Evolutionary conservation across 1,284 basidiomycete genomes (phyloP), one percentile per base, ranked within the genome.

Genomic region (Ceratobasidium sp.): DNA sequence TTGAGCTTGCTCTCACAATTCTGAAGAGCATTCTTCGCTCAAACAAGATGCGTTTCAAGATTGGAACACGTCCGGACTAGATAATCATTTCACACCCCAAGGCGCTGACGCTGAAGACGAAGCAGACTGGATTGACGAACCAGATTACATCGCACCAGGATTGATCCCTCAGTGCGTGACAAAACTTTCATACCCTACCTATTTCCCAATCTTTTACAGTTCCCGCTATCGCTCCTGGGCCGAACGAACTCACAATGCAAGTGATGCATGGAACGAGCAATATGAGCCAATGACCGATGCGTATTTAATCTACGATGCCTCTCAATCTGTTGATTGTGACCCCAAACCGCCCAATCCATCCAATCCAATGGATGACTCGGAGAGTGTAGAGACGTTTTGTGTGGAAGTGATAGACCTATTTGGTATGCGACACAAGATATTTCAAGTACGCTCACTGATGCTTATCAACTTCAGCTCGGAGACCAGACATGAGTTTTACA

Each of bases 331-430:
- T 3, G 38, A 38, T n/a, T 3, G 4, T n/a, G 33, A 40, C n/a
- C 62, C 62, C 4, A n/a, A 26, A 44, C 42, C 10, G 26, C 10
- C 10, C 33, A 6, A n/a, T n/a, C 15, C 38, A 12, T 40, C 62
- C 3, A 15, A 17, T 10, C 2, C 3, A 4, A 17, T 13, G 44
- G 40, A 65, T n/a, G 62, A 15, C 20, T 59, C 57, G 3, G 42
- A 44, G 26, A n/a, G 26, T 15, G 9, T 6, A 17, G 62, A 65
- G 23, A 65, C 62, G 3, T 65, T 65, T n/a, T 17, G 20, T 15
- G 62, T 65, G 5, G 62, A 65, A n/a, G 38, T 65, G 5, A 23
- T 65, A 7, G 62, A 65, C 23, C 23, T 65, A 44, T 65, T 65
- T 17, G 9, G 59, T 62, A 56, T 56, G 3, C 23, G 10, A 59